Evolutionary conservation across 805 yeast species (phyloP), one percentile per base, ranked within the genome.

Genomic region (Pichia nanzhaoensis): DNA sequence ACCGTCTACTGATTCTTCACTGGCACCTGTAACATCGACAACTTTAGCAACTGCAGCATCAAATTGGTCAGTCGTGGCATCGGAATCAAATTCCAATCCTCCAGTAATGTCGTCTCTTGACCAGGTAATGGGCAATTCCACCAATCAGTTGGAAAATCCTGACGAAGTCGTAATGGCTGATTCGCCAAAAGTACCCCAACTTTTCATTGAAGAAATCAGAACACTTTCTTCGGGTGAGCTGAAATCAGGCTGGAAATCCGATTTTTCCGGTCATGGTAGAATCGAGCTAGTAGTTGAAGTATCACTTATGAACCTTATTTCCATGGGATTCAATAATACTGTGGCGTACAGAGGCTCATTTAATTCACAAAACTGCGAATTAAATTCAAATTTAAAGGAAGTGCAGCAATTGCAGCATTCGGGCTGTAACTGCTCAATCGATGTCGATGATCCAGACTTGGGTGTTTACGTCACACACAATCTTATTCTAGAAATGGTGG

Each of bases 171-270:
- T 53, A 12, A 5, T 54, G 35, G 37, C 54, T 17, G 12, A 22
- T 19, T 18, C 17, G 21, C n/a, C 17, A 17, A 49, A 1, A 8
- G 33, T 13, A 7, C 37, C 56, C 1, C 54, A 50, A 4, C 49
- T 84, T 13, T 83, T 74, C 54, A 62, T 80, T 12, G 95, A 89
- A 60, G 96, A 90, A 56, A 74, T 75, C 7, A 73, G 90, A 27
- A 77, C 85, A 4, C 68, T 93, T 8, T 75, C 82, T 12, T 75
- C 80, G 44, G 96, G 96, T 10, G 95, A 86, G 49, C 64, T 88
- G 58, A 86, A 84, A 58, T 71, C 76, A 27, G 99, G 99, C 3
- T 93, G 99, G 99, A 93, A 93, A 61, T 79, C 93, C 1, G 99
- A 93, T 63, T 90, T 83, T 59, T 65, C 80, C 5, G 83, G 79